Evolutionary conservation across 2,329 filamentous ascomycete species (phyloP).

Genomic region (Epichloe bromicola): DNA sequence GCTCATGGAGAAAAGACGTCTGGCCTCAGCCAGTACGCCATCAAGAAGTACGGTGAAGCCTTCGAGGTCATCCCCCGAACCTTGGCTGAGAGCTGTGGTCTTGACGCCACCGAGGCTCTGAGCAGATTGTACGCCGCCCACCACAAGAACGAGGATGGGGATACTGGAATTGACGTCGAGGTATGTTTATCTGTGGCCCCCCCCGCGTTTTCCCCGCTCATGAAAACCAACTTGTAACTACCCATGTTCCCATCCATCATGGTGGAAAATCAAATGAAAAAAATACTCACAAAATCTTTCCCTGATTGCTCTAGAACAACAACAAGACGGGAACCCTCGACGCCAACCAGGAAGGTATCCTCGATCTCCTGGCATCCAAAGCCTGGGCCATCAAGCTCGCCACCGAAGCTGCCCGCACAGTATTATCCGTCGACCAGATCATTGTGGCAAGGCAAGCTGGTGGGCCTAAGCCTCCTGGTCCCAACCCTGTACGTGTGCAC

Average conservation of each 20-base stretch:
- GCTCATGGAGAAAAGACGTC: slow-evolving; percentile 85
- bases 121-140: slow-evolving; percentile 89
- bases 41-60: slow-evolving; percentile 93
- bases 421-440: slow-evolving; percentile 95
- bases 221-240: too few relatives aligned
- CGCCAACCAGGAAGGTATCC: slow-evolving; percentile 73
- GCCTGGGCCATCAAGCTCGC: slow-evolving; percentile 95
- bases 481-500: slow-evolving; percentile 52
- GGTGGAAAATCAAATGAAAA: not conserved
- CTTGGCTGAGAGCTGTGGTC: slow-evolving; percentile 83
- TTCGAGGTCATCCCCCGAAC: slow-evolving; percentile 95
- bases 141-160: slow-evolving; percentile 76
- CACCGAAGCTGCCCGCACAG: slow-evolving; percentile 85
- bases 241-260: not conserved
- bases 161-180: slow-evolving; percentile 88
- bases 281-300: slow-evolving; percentile 5
- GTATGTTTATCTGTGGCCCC: slow-evolving; percentile 23
- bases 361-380: slow-evolving; percentile 86
- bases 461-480: slow-evolving; percentile 90
- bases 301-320: slow-evolving; percentile 41
- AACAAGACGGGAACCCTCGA: slow-evolving; percentile 72
- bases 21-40: slow-evolving; percentile 87
- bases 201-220: not conserved
- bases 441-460: slow-evolving; percentile 96
- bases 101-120: slow-evolving; percentile 94